Conservation (phyloP, 495 filamentous ascomycete species). For the Aspergillus kassunensis region DNA sequence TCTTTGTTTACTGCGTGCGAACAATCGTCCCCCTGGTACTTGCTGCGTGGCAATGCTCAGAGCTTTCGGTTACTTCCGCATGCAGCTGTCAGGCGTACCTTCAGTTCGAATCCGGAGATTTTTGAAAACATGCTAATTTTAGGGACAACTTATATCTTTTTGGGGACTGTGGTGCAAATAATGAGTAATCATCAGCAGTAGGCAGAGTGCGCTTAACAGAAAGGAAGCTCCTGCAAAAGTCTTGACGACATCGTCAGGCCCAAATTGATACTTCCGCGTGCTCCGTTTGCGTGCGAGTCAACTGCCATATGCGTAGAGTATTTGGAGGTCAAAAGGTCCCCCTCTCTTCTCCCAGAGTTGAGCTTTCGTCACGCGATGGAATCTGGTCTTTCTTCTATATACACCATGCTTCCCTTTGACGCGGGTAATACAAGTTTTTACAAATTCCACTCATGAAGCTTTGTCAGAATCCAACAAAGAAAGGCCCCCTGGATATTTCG, state of each 20-base stretch:
- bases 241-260: not conserved
- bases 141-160: not conserved
- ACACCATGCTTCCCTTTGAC: conserved; percentile 17
- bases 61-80: too few relatives aligned
- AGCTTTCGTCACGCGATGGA: conserved; percentile 17
- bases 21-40: too few relatives aligned
- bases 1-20: too few relatives aligned
- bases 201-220: not conserved
- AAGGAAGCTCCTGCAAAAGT: not conserved
- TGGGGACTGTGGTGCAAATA: too few relatives aligned
- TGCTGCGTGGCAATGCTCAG: too few relatives aligned
- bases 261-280: conserved; percentile 36
- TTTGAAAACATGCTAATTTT: not conserved
- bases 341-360: not conserved
- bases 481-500: conserved; percentile 1
- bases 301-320: conserved; percentile 17
- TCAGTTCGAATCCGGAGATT: not conserved
- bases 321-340: conserved; percentile 35
- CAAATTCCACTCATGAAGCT: conserved; percentile 16
- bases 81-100: not conserved
- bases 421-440: conserved; percentile 7
- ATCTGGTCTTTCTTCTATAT: conserved; percentile 6
- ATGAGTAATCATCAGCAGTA: not conserved
- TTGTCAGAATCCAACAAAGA: conserved; percentile 5
- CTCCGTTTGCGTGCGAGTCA: conserved; percentile 38